Conservation (phyloP, 2,329 filamentous ascomycete species). For the Epichloe scottii region DNA sequence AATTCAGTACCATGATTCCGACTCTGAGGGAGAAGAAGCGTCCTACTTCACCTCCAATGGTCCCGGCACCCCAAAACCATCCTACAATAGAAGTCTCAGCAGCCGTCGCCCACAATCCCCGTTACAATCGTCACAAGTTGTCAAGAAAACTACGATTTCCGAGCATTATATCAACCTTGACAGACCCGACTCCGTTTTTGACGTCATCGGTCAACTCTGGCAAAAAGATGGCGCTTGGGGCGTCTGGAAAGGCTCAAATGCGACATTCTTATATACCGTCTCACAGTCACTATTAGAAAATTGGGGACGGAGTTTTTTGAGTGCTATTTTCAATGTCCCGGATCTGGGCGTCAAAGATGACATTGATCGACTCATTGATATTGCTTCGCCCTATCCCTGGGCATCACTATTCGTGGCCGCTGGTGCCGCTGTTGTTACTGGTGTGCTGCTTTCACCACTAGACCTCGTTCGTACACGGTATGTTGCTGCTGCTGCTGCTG, state of each 20-base stretch:
- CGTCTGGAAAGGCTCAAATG: conserved; percentile 88
- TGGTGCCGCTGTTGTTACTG: conserved; percentile 55
- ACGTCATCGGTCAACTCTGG: conserved; percentile 82
- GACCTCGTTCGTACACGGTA: conserved; percentile 73
- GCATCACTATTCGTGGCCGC: conserved; percentile 64
- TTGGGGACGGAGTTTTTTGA: conserved; percentile 83
- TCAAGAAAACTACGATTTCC: conserved; percentile 20
- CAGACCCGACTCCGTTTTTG: conserved; percentile 67
- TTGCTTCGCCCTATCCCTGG: conserved; percentile 70
- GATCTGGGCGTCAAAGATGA: conserved; percentile 68
- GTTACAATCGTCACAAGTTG: conserved; percentile 11
- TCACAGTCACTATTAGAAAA: conserved; percentile 79
- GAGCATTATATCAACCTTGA: conserved; percentile 57
- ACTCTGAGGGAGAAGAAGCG: conserved; percentile 64
- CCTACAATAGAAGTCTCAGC: conserved; percentile 19
- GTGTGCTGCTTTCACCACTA: conserved; percentile 70
- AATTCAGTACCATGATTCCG: conserved; percentile 36
- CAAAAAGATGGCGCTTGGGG: conserved; percentile 80
- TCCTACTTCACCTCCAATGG: conserved; percentile 68
- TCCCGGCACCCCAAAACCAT: conserved; percentile 41
- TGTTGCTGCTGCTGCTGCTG: neutral
- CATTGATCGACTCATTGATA: conserved; percentile 59
- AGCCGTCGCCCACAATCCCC: conserved; percentile 21
- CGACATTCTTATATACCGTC: conserved; percentile 82
- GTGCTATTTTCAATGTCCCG: conserved; percentile 79